A percentile compares a stretch with the other conserved stretches of the same genome.
Conservation (phyloP, 1,284 basidiomycete species). For the Phlebopus sp. region DNA sequence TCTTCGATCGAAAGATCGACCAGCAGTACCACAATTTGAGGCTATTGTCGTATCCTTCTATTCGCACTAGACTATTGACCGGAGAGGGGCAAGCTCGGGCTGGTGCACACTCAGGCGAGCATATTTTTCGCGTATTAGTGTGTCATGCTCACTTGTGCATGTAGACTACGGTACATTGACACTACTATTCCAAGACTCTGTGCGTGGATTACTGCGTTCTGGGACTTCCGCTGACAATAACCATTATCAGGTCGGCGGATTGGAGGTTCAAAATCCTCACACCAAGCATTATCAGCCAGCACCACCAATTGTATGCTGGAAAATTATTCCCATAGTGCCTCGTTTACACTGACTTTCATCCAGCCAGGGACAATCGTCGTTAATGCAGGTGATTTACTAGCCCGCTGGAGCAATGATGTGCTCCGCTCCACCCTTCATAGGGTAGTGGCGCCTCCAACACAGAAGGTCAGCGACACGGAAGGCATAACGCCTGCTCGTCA, state of each 20-base stretch:
- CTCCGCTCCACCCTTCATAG: conserved; percentile 79
- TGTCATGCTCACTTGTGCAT: conserved; percentile 5
- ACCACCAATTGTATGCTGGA: conserved; percentile 63
- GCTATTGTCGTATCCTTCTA: conserved; percentile 72
- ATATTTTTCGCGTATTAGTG: neutral
- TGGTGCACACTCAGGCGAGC: conserved; percentile 70
- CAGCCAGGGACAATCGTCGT: conserved; percentile 80
- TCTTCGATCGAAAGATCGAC: conserved; percentile 72
- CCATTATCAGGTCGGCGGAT: conserved; percentile 62
- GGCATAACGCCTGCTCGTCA: conserved; percentile 65
- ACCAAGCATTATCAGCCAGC: conserved; percentile 71
- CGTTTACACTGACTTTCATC: conserved; percentile 11
- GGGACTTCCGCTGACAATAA: conserved; percentile 2
- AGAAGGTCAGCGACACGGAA: conserved; percentile 47
- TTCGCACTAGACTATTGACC: conserved; percentile 55
- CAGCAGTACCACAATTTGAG: conserved; percentile 77
- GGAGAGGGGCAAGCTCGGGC: conserved; percentile 73
- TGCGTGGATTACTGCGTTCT: conserved; percentile 28
- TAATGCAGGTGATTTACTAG: conserved; percentile 80
- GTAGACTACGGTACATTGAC: conserved; percentile 83
- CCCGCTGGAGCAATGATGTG: conserved; percentile 82
- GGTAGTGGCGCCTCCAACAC: conserved; percentile 69
- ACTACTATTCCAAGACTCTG: conserved; percentile 79
- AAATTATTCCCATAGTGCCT: neutral
- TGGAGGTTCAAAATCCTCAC: conserved; percentile 80